A percentile compares a stretch with the other conserved stretches of the same genome.
phyloP scores from a whole-genome alignment of 257 asterid genomes.

The Solanum habrochaites region DNA sequence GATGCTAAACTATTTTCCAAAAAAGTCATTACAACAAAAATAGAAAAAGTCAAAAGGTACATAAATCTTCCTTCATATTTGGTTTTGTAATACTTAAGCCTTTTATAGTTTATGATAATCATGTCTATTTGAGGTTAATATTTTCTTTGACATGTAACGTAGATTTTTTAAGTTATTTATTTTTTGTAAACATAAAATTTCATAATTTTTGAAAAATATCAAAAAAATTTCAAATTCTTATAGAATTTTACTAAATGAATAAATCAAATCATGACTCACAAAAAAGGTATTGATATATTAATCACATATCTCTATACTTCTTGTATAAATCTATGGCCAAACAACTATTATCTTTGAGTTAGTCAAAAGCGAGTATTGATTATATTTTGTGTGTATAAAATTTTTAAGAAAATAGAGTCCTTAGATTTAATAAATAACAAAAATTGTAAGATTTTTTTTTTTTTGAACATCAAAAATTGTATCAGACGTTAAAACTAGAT shows the following conservation, averaged over 20 bases:
- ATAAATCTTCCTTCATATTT: background rate
- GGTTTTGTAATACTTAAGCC: background rate
- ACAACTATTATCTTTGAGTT: background rate
- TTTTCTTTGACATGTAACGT: accelerated
- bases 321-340: background rate
- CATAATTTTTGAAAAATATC: background rate
- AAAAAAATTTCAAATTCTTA: background rate
- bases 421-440: background rate
- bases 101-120: background rate
- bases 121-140: background rate
- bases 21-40: background rate
- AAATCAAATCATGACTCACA: background rate
- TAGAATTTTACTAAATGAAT: background rate
- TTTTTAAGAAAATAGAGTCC: too few species aligned
- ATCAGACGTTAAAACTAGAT: background rate
- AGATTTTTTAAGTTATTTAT: background rate
- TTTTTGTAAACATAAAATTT: background rate
- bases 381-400: too few species aligned
- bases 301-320: background rate
- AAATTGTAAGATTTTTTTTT: background rate
- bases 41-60: background rate
- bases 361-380: background rate
- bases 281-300: background rate
- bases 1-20: background rate
- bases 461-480: background rate